These are phyloP conservation scores for Acer saccharum DNA, from an alignment of 345 rosid species.

Conservation along the genomic window DNA sequence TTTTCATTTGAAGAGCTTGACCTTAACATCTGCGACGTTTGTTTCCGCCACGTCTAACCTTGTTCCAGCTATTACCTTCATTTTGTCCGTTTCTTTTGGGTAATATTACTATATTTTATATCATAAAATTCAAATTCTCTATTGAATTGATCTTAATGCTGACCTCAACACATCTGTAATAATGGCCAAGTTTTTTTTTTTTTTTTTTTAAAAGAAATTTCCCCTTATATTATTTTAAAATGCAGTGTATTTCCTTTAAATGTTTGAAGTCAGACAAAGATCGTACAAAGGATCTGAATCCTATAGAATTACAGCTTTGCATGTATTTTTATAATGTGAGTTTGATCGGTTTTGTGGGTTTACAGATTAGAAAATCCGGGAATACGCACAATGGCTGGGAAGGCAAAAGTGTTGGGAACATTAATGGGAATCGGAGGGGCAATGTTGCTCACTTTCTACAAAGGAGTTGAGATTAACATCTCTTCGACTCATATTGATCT, in stretches of 20 bases:
- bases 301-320: too few relatives aligned
- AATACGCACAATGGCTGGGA: constrained; percentile 35
- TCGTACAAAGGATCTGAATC: too few relatives aligned
- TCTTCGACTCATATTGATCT: constrained; percentile 43
- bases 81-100: constrained; percentile 49
- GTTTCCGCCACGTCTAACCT: constrained; percentile 50
- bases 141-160: too few relatives aligned
- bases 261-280: too few relatives aligned
- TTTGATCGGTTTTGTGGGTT: too few relatives aligned
- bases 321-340: too few relatives aligned
- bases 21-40: constrained; percentile 52
- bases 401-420: constrained; percentile 59
- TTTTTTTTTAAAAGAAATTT: too few relatives aligned
- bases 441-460: constrained; percentile 56
- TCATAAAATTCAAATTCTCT: too few relatives aligned
- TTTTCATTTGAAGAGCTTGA: constrained; percentile 42
- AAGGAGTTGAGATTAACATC: constrained; percentile 38
- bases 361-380: constrained; percentile 54
- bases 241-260: too few relatives aligned
- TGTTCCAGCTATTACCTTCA: constrained; percentile 49
- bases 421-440: constrained; percentile 60
- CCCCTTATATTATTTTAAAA: too few relatives aligned
- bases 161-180: too few relatives aligned
- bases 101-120: not conserved
- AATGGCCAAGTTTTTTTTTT: too few relatives aligned